phyloP scores from a whole-genome alignment of 257 asterid genomes.

The Solanum chiquidenum region DNA sequence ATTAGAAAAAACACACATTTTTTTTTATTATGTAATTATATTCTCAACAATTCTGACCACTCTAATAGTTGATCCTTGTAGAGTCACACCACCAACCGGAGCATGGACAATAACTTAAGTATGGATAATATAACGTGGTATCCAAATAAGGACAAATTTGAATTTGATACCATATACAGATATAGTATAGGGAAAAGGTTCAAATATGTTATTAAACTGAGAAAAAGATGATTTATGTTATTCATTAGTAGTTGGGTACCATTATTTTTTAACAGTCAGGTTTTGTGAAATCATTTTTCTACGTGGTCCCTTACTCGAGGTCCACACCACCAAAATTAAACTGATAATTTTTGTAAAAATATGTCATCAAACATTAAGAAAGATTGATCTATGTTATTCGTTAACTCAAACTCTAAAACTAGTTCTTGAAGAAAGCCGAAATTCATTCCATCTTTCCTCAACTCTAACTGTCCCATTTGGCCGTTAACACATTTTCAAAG shows the following conservation, averaged over 20 bases:
- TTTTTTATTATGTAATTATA: not conserved
- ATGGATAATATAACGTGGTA: not conserved
- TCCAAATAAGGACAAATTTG: not conserved
- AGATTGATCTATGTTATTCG: not conserved
- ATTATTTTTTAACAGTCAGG: too few species aligned
- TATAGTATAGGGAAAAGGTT: not conserved
- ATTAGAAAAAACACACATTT: too few species aligned
- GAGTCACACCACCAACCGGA: not conserved
- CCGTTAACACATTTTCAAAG: not conserved
- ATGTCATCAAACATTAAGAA: not conserved
- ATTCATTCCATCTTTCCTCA: not conserved
- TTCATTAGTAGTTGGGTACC: not conserved
- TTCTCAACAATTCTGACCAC: not conserved
- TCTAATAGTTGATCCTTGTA: not conserved
- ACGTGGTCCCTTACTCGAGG: not conserved
- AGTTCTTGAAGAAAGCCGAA: not conserved
- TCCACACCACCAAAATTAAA: not conserved
- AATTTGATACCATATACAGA: not conserved
- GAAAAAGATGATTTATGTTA: not conserved
- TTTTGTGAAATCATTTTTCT: too few species aligned
- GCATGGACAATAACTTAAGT: not conserved
- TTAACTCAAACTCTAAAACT: too few species aligned
- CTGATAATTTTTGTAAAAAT: accelerated
- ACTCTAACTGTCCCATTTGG: not conserved
- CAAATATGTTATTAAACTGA: not conserved